Percentiles rank a stretch among this genome's conserved stretches.
These are phyloP conservation scores for Penicillium robsamsonii DNA, from an alignment of 495 filamentous ascomycete genomes.

Conservation along the genomic window DNA sequence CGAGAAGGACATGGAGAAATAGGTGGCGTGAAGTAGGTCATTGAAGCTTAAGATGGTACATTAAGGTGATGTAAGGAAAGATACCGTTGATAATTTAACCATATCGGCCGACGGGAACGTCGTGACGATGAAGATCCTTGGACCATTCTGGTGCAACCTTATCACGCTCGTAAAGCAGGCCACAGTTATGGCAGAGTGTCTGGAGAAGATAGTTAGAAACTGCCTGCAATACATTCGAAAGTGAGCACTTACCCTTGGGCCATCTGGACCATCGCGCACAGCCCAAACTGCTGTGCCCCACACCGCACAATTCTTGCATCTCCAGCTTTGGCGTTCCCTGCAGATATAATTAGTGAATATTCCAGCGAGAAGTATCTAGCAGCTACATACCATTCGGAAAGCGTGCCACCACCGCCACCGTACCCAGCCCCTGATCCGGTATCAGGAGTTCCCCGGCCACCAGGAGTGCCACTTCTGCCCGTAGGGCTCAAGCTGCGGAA, in stretches of 20 bases:
- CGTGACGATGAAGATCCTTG: constrained; percentile 67
- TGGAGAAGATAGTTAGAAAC: constrained; percentile 32
- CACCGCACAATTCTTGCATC: constrained; percentile 85
- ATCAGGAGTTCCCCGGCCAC: constrained; percentile 73
- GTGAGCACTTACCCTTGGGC: constrained; percentile 63
- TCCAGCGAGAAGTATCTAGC: background rate
- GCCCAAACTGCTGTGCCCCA: constrained; percentile 92
- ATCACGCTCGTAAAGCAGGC: constrained; percentile 81
- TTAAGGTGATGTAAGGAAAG: constrained; percentile 5
- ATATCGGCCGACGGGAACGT: constrained; percentile 46
- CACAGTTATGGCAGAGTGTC: constrained; percentile 95
- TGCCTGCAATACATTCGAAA: background rate
- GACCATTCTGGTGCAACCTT: constrained; percentile 81
- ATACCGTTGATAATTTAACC: constrained; percentile 10
- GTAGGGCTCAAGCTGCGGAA: constrained; percentile 85
- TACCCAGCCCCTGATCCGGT: constrained; percentile 60
- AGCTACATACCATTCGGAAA: constrained; percentile 62
- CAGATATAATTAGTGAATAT: constrained; percentile 17
- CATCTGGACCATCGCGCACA: constrained; percentile 85
- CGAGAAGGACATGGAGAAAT: background rate
- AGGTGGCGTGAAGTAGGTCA: constrained; percentile 12
- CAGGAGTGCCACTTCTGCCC: constrained; percentile 64
- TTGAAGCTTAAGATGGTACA: constrained; percentile 9
- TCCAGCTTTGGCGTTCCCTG: constrained; percentile 80
- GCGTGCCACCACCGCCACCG: constrained; percentile 65